Evolutionary conservation across 352 stramenopile genomes (phyloP).

Genomic region (Peronospora tabacina): DNA sequence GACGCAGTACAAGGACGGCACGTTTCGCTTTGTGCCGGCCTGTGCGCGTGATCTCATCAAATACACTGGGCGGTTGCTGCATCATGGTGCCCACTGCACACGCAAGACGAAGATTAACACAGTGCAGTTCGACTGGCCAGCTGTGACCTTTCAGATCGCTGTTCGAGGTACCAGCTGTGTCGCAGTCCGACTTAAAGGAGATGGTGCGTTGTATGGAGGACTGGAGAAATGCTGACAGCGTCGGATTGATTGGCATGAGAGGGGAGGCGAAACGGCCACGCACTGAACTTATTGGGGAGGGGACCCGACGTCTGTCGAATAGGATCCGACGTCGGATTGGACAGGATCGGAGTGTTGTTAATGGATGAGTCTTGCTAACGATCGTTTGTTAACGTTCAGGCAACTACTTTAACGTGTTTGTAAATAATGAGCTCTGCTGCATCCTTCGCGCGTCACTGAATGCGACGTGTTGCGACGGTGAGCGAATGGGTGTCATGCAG

Average conservation of each 20-base stretch:
- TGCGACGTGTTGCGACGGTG: slow-evolving; percentile 75
- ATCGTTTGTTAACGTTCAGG: slow-evolving; percentile 29
- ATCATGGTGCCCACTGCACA: slow-evolving; percentile 49
- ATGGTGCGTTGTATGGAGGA: slow-evolving; percentile 36
- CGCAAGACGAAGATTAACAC: slow-evolving; percentile 81
- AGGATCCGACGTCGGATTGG: slow-evolving; percentile 8
- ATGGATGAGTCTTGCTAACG: slow-evolving; percentile 1
- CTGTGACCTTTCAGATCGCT: slow-evolving; percentile 53
- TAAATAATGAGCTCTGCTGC: slow-evolving; percentile 60
- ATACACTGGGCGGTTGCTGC: slow-evolving; percentile 64
- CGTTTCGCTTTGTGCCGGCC: slow-evolving; percentile 58
- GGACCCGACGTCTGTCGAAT: slow-evolving; percentile 17
- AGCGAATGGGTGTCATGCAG: slow-evolving; percentile 1
- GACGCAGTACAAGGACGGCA: slow-evolving; percentile 63
- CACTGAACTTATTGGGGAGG: slow-evolving; percentile 34
- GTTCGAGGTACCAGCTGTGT: slow-evolving; percentile 54
- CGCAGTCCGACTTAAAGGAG: slow-evolving; percentile 75
- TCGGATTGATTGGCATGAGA: slow-evolving; percentile 12
- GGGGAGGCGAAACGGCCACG: slow-evolving; percentile 24
- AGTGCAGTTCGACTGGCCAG: slow-evolving; percentile 83
- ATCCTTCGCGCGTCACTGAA: slow-evolving; percentile 73
- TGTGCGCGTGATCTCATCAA: slow-evolving; percentile 63
- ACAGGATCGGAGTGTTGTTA: slow-evolving; percentile 14
- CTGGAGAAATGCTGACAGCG: slow-evolving; percentile 4
- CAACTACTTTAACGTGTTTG: slow-evolving; percentile 87